Base-by-base conservation (phyloP, 176 grass and related monocot species). In the Oryza brachyantha region DNA sequence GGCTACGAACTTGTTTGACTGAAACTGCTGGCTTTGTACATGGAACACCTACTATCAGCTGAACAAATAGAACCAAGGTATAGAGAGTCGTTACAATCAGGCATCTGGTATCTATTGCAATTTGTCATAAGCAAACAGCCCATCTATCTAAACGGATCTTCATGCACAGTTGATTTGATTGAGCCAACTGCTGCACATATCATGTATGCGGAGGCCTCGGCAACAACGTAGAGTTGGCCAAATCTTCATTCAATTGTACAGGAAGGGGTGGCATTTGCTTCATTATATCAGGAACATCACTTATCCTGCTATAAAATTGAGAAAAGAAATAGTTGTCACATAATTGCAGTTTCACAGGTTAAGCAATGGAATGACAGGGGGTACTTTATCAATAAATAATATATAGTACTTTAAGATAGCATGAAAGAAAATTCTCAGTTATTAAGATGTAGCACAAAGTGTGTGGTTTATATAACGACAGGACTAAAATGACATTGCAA, bases 251-350 rank as follows among this genome's bases (percentile, higher is more conserved):
- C 67, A 97, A 41, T 85, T 97, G 91, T 40, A 87, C 88, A 25
- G 91, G 91, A 72, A 97, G 83, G 29, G 91, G 84, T 10, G 94
- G 94, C 94, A 97, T 97, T 78, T 97, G 91, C 84, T 70, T 97
- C 94, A 97, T 97, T 91, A 91, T 89, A 22, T 97, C 91, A 28
- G 91, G 86, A 72, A 83, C 70, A 86, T 97, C 89, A 70, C 45
- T 85, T 74, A 87, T 83, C 78, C 94, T 97, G 84, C 88, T 91
- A 74, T 24, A 43, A 57, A 24, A 57, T 57, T 24, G 3, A 67
- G 67, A 57, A 81, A 42, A 24, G 27, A 46, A 27, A 8, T 17
- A 75, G 42, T 45, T n/a, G 19, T 66, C 29, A 58, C 11, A 28
- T 77, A 38, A 2, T 45, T 55, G 14, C 75, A 66, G 13, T 65